Percentiles rank a stretch among this genome's conserved stretches.
Evolutionary conservation across 352 stramenopile genomes (phyloP).

Genomic region (Globisporangium cederbergense): DNA sequence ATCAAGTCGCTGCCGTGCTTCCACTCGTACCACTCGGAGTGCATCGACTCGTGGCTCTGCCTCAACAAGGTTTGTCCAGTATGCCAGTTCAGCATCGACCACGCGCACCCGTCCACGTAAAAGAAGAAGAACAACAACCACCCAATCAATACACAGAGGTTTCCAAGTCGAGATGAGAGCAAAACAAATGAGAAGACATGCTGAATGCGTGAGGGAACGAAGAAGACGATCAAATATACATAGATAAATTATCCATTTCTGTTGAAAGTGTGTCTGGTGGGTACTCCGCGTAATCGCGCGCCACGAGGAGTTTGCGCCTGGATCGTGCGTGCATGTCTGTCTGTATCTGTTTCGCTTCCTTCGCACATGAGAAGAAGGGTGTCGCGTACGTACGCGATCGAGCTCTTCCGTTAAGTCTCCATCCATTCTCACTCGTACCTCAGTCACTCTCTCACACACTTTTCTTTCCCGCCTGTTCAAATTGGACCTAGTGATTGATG

Average conservation of each 20-base stretch:
- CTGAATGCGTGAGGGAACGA: background rate
- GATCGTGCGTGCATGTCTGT: background rate
- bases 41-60: constrained; percentile 91
- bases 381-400: constrained; percentile 4
- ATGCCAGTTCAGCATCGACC: constrained; percentile 84
- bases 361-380: background rate
- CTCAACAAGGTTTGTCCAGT: constrained; percentile 91
- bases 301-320: constrained; percentile 9
- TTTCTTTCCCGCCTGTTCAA: background rate
- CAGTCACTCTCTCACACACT: background rate
- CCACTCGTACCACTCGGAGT: constrained; percentile 92
- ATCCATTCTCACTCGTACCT: background rate
- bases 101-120: constrained; percentile 13
- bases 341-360: background rate
- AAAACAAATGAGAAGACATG: constrained; percentile 1
- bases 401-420: background rate
- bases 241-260: constrained; percentile 56
- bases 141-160: background rate
- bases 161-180: background rate
- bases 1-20: constrained; percentile 93
- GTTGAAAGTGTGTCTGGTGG: background rate
- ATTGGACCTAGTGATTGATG: constrained; percentile 61
- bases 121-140: background rate
- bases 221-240: constrained; percentile 29
- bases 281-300: constrained; percentile 6